phyloP scores from a whole-genome alignment of 2,329 filamentous ascomycete species.

The Didymella lethalis region DNA sequence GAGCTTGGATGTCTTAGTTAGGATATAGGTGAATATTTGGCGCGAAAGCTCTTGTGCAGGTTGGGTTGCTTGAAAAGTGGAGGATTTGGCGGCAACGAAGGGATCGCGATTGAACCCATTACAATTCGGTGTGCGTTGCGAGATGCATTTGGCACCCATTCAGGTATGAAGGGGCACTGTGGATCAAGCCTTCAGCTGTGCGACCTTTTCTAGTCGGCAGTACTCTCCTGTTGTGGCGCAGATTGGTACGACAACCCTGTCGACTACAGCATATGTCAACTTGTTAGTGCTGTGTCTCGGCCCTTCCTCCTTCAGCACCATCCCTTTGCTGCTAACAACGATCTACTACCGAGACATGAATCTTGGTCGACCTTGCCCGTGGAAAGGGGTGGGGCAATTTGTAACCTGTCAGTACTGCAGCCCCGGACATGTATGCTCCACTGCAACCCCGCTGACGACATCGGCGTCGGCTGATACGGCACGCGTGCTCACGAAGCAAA shows the following conservation, averaged over 20 bases:
- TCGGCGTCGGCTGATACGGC: conserved; percentile 20
- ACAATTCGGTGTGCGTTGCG: conserved; percentile 15
- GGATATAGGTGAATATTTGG: conserved; percentile 8
- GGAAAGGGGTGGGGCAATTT: not conserved
- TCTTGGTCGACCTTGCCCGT: conserved; percentile 1
- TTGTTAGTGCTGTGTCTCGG: conserved; percentile 35
- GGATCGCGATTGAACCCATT: conserved; percentile 3
- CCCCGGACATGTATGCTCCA: conserved; percentile 14
- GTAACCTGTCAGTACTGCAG: conserved; percentile 41
- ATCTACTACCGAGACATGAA: not conserved
- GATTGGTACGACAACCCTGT: conserved; percentile 21
- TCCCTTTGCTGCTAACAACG: conserved; percentile 14
- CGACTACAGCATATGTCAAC: conserved; percentile 33
- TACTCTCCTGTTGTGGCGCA: conserved; percentile 27
- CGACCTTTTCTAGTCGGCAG: conserved; percentile 27
- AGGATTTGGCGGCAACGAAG: conserved; percentile 4
- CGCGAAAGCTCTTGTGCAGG: conserved; percentile 3
- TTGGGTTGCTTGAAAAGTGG: not conserved
- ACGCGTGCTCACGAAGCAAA: conserved; percentile 14
- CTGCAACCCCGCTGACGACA: conserved; percentile 6
- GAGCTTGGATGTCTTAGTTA: conserved; percentile 26
- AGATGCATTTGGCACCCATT: conserved; percentile 8
- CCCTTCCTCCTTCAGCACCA: conserved; percentile 7
- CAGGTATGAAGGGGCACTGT: conserved; percentile 1
- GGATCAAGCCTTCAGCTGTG: conserved; percentile 21